Base-by-base conservation (phyloP, 306 rosid species). In the Luffa acutangula region DNA sequence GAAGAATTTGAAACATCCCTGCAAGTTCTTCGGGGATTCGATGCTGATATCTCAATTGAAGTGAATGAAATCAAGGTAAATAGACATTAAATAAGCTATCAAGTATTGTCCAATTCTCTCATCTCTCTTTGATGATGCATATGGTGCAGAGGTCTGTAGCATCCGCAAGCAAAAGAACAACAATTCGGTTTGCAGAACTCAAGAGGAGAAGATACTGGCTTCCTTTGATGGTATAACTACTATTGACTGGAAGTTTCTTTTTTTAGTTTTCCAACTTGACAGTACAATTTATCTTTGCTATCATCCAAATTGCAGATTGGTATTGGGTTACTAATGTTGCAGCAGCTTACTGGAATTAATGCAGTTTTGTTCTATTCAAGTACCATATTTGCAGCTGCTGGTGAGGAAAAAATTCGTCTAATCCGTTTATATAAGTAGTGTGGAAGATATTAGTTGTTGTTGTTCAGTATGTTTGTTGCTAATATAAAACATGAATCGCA, bases 1-100 rank as follows among this genome's bases (percentile, higher is more conserved):
- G 97, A 93, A 9, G 94, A 93, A 52, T 93, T 89, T 81, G 97
- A 93, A 85, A 66, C 91, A 81, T 91, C 97, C 17, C 89, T 93
- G 84, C 97, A 93, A 89, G 96, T 93, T 76, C 80, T 91, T 63
- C 85, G 96, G 59, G 97, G 97, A 81, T 88, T 93, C 57, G 94
- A 89, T 82, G 83, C 93, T 2, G 97, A 93, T 83, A 93, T 93
- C 76, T 86, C 96, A 33, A 80, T 65, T n/a, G 97, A 91, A 93
- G 94, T 91, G 77, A 81, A 91, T 59, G 97, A 93, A 81, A 93
- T 93, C 79, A 93, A 91, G 97, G 97, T 91, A 87, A 20, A 77
- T 57, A 59, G 72, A 33, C 74, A 17, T 13, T 45, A 10, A 11
- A 21, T 15, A 14, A 63, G 76, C 20, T 21, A 46, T 11, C 41